phyloP scores from a whole-genome alignment of 192 early-diverging fungal genomes.

The Backusella luteola region DNA sequence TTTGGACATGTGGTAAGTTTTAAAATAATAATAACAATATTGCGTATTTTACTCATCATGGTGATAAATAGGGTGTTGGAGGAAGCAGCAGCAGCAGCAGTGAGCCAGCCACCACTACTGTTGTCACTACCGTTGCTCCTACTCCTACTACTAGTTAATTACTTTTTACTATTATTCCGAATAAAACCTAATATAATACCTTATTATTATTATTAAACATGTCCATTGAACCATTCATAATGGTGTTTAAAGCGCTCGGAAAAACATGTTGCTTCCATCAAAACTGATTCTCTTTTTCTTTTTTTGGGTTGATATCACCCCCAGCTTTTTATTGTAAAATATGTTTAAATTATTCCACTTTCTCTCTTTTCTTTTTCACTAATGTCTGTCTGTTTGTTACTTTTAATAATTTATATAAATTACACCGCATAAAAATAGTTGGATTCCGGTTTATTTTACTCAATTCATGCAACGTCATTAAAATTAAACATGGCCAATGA shows the following conservation, averaged over 20 bases:
- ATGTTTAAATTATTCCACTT: too few species aligned
- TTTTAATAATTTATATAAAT: too few species aligned
- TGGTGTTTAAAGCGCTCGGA: background rate
- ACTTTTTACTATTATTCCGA: background rate
- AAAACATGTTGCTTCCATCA: background rate
- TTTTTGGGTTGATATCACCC: background rate
- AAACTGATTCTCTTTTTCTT: background rate
- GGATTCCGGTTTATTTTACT: background rate
- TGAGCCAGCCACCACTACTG: background rate
- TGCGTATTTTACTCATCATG: background rate
- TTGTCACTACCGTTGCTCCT: background rate
- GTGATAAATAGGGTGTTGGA: background rate
- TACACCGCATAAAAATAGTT: too few species aligned
- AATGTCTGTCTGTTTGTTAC: too few species aligned
- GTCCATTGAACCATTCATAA: too few species aligned
- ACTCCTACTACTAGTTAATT: background rate
- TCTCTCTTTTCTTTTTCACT: too few species aligned
- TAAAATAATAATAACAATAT: background rate
- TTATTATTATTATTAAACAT: background rate
- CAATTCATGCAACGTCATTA: background rate
- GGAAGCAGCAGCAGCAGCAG: background rate
- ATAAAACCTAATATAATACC: slow-evolving; percentile 4
- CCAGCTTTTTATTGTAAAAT: too few species aligned
- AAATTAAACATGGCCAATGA: background rate
- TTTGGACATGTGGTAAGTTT: slow-evolving; percentile 12